Percentiles rank a stretch among this genome's conserved stretches.
These are phyloP conservation scores for Raphanus hybrid DNA, from an alignment of 441 rosid species.

Conservation along the genomic window DNA sequence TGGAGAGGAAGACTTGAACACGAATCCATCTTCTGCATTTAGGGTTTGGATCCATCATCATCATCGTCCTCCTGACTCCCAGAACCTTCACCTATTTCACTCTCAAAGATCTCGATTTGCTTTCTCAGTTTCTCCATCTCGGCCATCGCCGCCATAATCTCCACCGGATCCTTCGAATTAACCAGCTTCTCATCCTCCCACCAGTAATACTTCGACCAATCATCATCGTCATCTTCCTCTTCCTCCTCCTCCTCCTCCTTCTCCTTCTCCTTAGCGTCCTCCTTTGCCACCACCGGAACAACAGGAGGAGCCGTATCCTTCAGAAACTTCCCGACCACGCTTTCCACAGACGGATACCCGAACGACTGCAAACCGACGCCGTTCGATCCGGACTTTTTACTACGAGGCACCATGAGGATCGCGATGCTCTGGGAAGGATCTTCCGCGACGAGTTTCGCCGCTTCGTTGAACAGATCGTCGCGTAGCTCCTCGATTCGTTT, in stretches of 20 bases:
- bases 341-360: conserved; percentile 10
- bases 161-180: not conserved
- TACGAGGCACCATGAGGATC: not conserved
- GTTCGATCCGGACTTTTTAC: not conserved
- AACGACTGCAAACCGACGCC: not conserved
- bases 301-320: not conserved
- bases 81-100: not conserved
- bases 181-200: conserved; percentile 2
- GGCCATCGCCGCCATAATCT: not conserved
- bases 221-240: not conserved
- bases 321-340: conserved; percentile 17
- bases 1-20: not conserved
- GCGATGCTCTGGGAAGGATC: conserved; percentile 11
- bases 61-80: not conserved
- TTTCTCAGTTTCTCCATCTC: not conserved
- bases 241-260: not conserved
- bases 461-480: conserved; percentile 25
- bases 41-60: conserved; percentile 2
- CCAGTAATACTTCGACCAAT: not conserved
- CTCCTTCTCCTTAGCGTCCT: not conserved
- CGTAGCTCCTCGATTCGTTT: not conserved
- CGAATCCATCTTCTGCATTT: not conserved
- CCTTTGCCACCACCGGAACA: not conserved
- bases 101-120: not conserved
- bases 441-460: conserved; percentile 8